A percentile compares a stretch with the other conserved stretches of the same genome.
These are phyloP conservation scores for Trypanosoma scelopori DNA, from an alignment of 208 protist species.

Conservation along the genomic window DNA sequence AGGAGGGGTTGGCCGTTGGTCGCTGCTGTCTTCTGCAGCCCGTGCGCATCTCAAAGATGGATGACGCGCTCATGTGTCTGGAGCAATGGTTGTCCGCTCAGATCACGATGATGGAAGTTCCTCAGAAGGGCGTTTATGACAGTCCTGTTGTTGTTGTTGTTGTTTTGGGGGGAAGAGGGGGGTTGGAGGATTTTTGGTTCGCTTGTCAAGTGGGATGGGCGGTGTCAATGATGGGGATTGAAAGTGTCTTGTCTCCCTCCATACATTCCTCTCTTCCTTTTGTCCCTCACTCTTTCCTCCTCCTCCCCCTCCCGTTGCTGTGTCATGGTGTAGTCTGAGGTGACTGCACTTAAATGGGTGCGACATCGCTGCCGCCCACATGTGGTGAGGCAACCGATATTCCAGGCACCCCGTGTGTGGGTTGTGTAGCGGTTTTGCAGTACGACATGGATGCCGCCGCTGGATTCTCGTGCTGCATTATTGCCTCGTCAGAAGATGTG, in stretches of 20 bases:
- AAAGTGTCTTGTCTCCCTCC: background rate
- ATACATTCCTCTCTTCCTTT: background rate
- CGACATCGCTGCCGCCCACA: constrained; percentile 40
- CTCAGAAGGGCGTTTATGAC: too few relatives aligned
- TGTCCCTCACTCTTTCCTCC: background rate
- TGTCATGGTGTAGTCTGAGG: background rate
- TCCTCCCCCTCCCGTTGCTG: background rate
- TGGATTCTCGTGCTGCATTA: constrained; percentile 52
- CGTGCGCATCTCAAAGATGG: too few relatives aligned
- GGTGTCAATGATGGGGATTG: too few relatives aligned
- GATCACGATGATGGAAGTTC: too few relatives aligned
- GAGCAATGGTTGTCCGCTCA: too few relatives aligned
- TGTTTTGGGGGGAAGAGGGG: too few relatives aligned
- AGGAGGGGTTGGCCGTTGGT: too few relatives aligned
- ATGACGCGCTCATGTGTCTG: too few relatives aligned
- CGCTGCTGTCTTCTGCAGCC: too few relatives aligned
- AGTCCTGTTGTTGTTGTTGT: too few relatives aligned
- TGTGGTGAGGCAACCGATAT: constrained; percentile 74
- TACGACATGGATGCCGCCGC: constrained; percentile 21
- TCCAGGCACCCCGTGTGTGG: constrained; percentile 59
- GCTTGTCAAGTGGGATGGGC: background rate
- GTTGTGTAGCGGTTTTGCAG: constrained; percentile 60
- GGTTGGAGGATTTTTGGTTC: too few relatives aligned
- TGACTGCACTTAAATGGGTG: constrained; percentile 5
- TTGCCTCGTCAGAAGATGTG: constrained; percentile 51